These are phyloP conservation scores for Micromonas pusilla DNA, from an alignment of 139 green algal genomes.

Conservation along the genomic window DNA sequence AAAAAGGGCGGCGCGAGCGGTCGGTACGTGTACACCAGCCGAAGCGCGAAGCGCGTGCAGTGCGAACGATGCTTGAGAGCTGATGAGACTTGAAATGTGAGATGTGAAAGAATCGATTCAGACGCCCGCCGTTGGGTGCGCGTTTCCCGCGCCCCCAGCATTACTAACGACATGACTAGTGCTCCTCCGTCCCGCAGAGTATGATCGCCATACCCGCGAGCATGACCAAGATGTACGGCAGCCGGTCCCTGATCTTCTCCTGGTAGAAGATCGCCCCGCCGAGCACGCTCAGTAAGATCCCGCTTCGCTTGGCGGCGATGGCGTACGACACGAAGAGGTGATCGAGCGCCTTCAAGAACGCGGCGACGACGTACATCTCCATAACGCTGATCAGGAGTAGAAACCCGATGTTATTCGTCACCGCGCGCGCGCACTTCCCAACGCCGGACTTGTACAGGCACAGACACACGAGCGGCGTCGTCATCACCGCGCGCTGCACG, in stretches of 20 bases:
- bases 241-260: slow-evolving; percentile 1
- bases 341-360: slow-evolving; percentile 48
- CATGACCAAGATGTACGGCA: slow-evolving; percentile 24
- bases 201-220: slow-evolving; percentile 14
- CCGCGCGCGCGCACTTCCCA: slow-evolving; percentile 1
- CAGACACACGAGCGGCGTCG: slow-evolving; percentile 6
- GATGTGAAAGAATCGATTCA: no score
- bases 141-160: no score
- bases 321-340: slow-evolving; percentile 54
- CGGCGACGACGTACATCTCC: slow-evolving; percentile 44
- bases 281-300: slow-evolving; percentile 52
- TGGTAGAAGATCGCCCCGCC: slow-evolving; percentile 49
- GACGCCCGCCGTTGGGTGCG: no score
- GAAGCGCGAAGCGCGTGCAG: no score
- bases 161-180: no score
- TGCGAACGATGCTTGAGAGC: no score
- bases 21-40: no score
- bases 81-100: no score
- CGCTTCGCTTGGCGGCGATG: slow-evolving; percentile 57
- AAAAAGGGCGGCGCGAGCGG: no score
- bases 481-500: slow-evolving; percentile 35
- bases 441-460: slow-evolving; percentile 3
- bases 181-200: no score
- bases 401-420: slow-evolving; percentile 20
- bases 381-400: slow-evolving; percentile 35